These are phyloP conservation scores for Trichoderma erinaceum DNA, from an alignment of 495 filamentous ascomycete species.

Conservation along the genomic window DNA sequence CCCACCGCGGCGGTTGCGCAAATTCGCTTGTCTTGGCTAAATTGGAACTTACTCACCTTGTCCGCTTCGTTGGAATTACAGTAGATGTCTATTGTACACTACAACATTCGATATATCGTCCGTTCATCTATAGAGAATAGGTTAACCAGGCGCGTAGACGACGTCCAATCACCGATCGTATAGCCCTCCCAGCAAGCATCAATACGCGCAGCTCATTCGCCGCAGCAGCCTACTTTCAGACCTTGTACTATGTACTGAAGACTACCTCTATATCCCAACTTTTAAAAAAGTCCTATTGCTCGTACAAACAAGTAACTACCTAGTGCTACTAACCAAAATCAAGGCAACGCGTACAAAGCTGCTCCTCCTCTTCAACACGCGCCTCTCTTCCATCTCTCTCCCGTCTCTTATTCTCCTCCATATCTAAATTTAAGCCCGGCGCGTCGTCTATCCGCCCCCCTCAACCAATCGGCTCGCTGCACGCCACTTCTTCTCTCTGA, in stretches of 20 bases:
- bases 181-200: neutral
- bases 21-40: neutral
- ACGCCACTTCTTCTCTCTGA: neutral
- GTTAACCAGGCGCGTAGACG: neutral
- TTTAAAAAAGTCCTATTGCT: no score
- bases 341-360: neutral
- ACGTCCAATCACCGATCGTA: neutral
- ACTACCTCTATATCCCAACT: neutral
- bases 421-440: neutral
- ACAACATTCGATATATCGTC: neutral
- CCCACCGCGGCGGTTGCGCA: slow-evolving; percentile 8
- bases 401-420: neutral
- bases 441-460: neutral
- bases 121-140: neutral
- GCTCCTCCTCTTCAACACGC: neutral
- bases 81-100: neutral
- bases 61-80: neutral
- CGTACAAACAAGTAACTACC: no score
- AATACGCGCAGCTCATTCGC: neutral
- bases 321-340: no score
- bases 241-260: neutral
- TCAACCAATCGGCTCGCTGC: slow-evolving; percentile 2
- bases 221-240: neutral
- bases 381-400: neutral
- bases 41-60: neutral